These are phyloP conservation scores for Sideroxylon spinosum DNA, from an alignment of 179 eudicot species.

Conservation along the genomic window DNA sequence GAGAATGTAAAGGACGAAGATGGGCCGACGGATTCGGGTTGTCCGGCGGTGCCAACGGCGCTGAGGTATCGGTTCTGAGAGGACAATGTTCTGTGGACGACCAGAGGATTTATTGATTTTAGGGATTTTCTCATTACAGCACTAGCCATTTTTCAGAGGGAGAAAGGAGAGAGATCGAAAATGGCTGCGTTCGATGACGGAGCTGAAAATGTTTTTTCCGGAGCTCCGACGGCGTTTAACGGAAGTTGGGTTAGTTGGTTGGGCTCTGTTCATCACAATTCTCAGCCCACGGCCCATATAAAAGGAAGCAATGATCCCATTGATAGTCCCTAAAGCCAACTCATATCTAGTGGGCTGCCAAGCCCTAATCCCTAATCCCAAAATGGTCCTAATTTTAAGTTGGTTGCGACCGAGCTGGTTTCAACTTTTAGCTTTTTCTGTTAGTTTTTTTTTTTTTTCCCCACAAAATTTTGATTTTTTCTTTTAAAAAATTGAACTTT, in stretches of 20 bases:
- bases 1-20: constrained; percentile 46
- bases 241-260: not conserved
- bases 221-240: not conserved
- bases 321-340: no score
- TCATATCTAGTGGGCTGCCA: no score
- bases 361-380: no score
- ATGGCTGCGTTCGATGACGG: not conserved
- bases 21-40: constrained; percentile 28
- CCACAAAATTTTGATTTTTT: no score
- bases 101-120: constrained; percentile 33
- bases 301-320: no score
- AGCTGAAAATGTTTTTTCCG: not conserved
- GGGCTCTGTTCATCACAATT: not conserved
- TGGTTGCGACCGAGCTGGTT: no score
- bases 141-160: constrained; percentile 27
- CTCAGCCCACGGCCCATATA: not conserved
- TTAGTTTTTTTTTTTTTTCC: no score
- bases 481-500: no score
- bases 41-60: constrained; percentile 19
- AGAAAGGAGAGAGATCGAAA: not conserved
- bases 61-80: constrained; percentile 29
- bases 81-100: constrained; percentile 21
- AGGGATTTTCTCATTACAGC: constrained; percentile 32
- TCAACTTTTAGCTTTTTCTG: no score
- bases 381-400: no score